These are phyloP conservation scores for Nepenthes gracilis DNA, from an alignment of 148 eudicot genomes.

Conservation along the genomic window DNA sequence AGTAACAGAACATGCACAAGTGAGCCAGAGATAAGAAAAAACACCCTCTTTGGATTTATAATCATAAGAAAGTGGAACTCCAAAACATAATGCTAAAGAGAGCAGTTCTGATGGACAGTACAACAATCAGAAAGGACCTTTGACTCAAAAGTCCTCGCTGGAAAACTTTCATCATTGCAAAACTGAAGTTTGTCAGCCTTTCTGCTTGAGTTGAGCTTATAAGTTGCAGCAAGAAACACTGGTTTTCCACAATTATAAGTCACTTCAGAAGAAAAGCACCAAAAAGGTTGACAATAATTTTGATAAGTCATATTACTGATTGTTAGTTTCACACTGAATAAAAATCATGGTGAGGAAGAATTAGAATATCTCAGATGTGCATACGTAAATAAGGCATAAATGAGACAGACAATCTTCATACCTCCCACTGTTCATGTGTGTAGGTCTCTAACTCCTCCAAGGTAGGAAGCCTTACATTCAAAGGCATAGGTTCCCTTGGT, in stretches of 20 bases:
- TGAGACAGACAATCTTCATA: slow-evolving; percentile 15
- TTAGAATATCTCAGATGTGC: background rate
- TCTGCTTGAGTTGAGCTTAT: slow-evolving; percentile 79
- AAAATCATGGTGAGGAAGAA: background rate
- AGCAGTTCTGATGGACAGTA: background rate
- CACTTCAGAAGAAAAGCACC: slow-evolving; percentile 4
- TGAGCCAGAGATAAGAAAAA: slow-evolving; percentile 10
- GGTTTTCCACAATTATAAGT: slow-evolving; percentile 24
- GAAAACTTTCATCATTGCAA: slow-evolving; percentile 89
- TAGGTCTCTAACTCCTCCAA: slow-evolving; percentile 68
- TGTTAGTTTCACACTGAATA: background rate
- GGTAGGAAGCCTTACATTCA: slow-evolving; percentile 69
- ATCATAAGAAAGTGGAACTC: background rate
- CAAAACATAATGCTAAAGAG: background rate
- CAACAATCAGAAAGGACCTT: slow-evolving; percentile 27
- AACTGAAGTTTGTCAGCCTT: slow-evolving; percentile 59
- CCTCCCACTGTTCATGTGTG: slow-evolving; percentile 94
- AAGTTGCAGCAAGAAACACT: slow-evolving; percentile 92
- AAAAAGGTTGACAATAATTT: background rate
- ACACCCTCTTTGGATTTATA: background rate
- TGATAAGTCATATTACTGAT: background rate
- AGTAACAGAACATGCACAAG: slow-evolving; percentile 3
- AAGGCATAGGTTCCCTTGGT: slow-evolving; percentile 82
- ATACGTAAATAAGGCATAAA: slow-evolving; percentile 10
- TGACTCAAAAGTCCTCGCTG: slow-evolving; percentile 89